Conservation (phyloP, 2,329 filamentous ascomycete genomes). For the Penicillium brasilianum region DNA sequence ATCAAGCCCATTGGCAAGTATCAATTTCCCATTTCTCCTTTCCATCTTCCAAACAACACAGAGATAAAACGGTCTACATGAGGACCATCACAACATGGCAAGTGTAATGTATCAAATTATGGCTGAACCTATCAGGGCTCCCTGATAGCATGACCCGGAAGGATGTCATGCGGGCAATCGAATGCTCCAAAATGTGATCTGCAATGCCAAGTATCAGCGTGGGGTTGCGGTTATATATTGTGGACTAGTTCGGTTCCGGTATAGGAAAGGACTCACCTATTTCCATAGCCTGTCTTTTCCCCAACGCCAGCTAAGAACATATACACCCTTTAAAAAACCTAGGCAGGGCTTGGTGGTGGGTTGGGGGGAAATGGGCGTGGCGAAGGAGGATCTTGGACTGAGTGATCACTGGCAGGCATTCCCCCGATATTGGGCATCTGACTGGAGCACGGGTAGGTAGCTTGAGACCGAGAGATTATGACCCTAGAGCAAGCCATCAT, state of each 20-base stretch:
- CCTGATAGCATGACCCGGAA: background rate
- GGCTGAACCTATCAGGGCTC: background rate
- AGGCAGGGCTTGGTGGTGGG: conserved; percentile 48
- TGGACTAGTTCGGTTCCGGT: background rate
- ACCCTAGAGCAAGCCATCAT: conserved; percentile 12
- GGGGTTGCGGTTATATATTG: background rate
- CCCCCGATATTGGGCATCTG: conserved; percentile 8
- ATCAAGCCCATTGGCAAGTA: background rate
- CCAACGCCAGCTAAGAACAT: conserved; percentile 24
- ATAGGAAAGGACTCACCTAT: conserved; percentile 18
- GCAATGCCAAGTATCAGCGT: background rate
- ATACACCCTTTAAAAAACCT: conserved; percentile 7
- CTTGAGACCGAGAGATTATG: background rate
- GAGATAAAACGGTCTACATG: background rate
- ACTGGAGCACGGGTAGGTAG: background rate
- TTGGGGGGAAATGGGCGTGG: conserved; percentile 45
- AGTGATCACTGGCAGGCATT: conserved; percentile 25
- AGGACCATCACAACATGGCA: background rate
- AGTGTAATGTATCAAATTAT: conserved; percentile 8
- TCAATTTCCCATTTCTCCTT: background rate
- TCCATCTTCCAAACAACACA: background rate
- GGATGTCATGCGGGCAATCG: background rate
- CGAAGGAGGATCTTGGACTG: conserved; percentile 33
- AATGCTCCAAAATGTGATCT: conserved; percentile 1
- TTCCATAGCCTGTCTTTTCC: conserved; percentile 11